Base-by-base conservation (phyloP, 352 stramenopile genomes). In the Phytophthora chlamydospora region DNA sequence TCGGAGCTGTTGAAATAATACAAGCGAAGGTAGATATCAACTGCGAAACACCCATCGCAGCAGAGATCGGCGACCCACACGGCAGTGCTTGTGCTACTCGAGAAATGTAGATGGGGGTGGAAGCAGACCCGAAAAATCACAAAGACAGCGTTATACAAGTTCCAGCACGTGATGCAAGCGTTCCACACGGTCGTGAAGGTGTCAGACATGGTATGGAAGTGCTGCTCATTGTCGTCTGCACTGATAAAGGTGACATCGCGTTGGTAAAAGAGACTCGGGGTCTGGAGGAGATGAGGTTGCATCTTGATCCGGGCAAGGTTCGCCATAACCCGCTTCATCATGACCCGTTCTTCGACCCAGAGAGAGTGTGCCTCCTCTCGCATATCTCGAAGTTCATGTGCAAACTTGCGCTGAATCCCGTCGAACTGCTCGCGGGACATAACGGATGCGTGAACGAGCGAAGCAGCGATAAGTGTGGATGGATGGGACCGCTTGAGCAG, bases 91-190 rank as follows among this genome's bases (percentile, higher is more conserved):
- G 48, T 32, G 1, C 34, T 53, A 4, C 45, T 51, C 16, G 34
- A 34, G 0, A 50, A 34, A 17, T 32, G 43, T 1, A 73, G 61
- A 6, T 74, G 39, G 11, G 68, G 58, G 9, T 88, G 46, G 27
- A 91, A 91, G 27, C 68, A 69, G 17, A 91, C 76, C 2, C 81
- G 79, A 43, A 88, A 91, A 11, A 78, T 83, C 43, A 89, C 76
- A 43, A 80, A 62, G 16, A 81, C 68, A 4, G 69, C 76, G 43
- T 89, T 85, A 67, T 87, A 88, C 3, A 84, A 43, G 35, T 71
- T 91, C 76, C 38, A 85, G 14, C 3, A 60, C 1, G 76, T 84
- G 14, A 91, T 32, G 1, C 73, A 17, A 2, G 73, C 42, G 36
- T 78, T 77, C 83, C 80, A 91, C 10, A 47, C 41, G 9, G 42